Conservation (phyloP, 2,329 filamentous ascomycete genomes). For the Aureobasidium sp. region DNA sequence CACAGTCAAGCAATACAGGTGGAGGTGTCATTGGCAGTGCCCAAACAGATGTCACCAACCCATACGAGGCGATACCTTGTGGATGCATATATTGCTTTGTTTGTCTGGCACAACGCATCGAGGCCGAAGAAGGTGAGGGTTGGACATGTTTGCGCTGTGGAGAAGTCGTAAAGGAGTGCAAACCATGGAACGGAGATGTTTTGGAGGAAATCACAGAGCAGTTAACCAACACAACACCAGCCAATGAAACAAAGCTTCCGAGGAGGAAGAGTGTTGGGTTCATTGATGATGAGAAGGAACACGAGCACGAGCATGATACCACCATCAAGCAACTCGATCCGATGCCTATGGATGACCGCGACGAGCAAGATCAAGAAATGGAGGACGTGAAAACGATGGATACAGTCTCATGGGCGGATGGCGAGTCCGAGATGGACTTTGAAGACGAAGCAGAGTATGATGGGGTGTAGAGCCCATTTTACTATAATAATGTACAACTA, state of each 20-base stretch:
- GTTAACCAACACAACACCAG: constrained; percentile 10
- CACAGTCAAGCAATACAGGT: constrained; percentile 44
- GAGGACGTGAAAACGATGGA: constrained; percentile 21
- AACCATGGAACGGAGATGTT: constrained; percentile 87
- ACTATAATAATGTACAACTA: background rate
- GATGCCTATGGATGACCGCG: constrained; percentile 26
- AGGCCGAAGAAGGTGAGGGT: constrained; percentile 88
- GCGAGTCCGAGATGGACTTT: constrained; percentile 20
- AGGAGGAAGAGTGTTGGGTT: constrained; percentile 28
- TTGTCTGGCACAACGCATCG: constrained; percentile 82
- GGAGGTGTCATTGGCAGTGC: constrained; percentile 79
- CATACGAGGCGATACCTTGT: constrained; percentile 85
- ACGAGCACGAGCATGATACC: constrained; percentile 16
- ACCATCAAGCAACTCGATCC: constrained; percentile 22
- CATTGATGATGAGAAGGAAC: constrained; percentile 23
- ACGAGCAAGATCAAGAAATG: constrained; percentile 22
- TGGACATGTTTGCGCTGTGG: constrained; percentile 90
- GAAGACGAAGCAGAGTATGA: constrained; percentile 19
- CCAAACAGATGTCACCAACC: constrained; percentile 90
- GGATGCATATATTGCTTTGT: constrained; percentile 94
- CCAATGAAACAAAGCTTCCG: constrained; percentile 18
- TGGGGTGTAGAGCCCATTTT: background rate
- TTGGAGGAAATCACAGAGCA: constrained; percentile 39
- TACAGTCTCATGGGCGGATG: constrained; percentile 14
- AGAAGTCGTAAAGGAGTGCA: constrained; percentile 73